Base-by-base conservation (phyloP, 1,284 basidiomycete genomes). In the Schizophyllum amplum region DNA sequence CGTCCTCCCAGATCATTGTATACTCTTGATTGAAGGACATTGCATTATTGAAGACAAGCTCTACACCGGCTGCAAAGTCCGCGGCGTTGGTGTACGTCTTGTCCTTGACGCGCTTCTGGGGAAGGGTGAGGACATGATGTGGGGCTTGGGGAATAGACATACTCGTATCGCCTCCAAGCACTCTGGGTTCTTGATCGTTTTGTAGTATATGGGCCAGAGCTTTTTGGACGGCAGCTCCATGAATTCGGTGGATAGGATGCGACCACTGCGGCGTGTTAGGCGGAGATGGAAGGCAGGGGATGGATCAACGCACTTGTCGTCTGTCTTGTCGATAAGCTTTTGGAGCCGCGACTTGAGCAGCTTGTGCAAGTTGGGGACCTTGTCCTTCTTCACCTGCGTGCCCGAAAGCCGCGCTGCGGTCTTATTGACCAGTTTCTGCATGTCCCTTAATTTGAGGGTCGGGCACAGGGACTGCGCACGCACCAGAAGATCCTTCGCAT, bases 1-100 rank as follows among this genome's bases (percentile, higher is more conserved):
- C 88, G 65, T 90, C 87, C 62, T 89, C 81, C 84, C 86, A 91
- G 46, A 92, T 87, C 56, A 70, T 75, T 22, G 85, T 89, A 64
- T 86, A 79, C 23, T 92, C 90, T 63, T 81, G 82, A 63, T 92
- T 92, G 71, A 90, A 92, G 54, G 79, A 72, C 69, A 92, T 78
- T 2, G 94, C 94, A 68, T 98, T 98, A n/a, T 83, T 81, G 72
- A 94, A 96, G 51, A 97, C 88, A 49, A 93, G 81, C 65, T 94
- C 92, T 5, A 94, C 86, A 62, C 97, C 94, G 25, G 82, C 81
- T 54, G 88, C 87, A 66, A 95, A 94, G 46, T 90, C 85, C 4
- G 80, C 75, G 1, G 83, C 72, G 1, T 77, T 77, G 25, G 66
- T 62, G 63, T 92, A 92, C 62, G 87, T 86, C 67, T 90, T 90